phyloP scores from a whole-genome alignment of 306 rosid genomes.

The Quercus suber region DNA sequence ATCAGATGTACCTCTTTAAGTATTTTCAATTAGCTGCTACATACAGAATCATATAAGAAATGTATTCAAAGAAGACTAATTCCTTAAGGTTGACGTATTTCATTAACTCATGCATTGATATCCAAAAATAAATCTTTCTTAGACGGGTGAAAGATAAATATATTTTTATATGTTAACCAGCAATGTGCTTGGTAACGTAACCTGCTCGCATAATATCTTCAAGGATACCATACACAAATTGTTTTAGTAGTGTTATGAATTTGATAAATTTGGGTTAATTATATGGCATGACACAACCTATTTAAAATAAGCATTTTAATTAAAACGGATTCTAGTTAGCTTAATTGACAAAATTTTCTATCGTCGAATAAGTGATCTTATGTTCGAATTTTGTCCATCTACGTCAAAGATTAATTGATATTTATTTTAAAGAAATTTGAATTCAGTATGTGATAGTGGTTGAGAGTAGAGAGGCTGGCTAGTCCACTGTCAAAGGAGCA shows the following conservation, averaged over 20 bases:
- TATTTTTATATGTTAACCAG: not conserved
- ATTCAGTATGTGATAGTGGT: not conserved
- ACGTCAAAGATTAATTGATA: no score
- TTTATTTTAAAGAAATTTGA: no score
- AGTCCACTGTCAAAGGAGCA: constrained; percentile 19
- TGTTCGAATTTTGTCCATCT: no score
- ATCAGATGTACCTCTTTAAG: not conserved
- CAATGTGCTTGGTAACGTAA: not conserved
- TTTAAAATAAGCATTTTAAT: not conserved
- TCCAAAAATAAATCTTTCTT: not conserved
- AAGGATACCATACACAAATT: not conserved
- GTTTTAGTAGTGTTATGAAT: not conserved
- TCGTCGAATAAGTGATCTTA: no score
- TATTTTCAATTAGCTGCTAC: not conserved
- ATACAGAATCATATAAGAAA: not conserved
- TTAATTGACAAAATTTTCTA: no score
- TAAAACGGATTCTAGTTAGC: not conserved
- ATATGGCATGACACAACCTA: no score
- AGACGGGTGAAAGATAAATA: not conserved
- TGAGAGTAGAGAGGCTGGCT: constrained; percentile 5
- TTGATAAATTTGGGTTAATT: not conserved
- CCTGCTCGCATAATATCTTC: not conserved
- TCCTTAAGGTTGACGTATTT: constrained; percentile 22
- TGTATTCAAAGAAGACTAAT: not conserved
- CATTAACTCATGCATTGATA: constrained; percentile 15